Evolutionary conservation across 1,284 basidiomycete species (phyloP), one percentile per base, ranked within the genome.

Genomic region (Chalciporus piperatoides): DNA sequence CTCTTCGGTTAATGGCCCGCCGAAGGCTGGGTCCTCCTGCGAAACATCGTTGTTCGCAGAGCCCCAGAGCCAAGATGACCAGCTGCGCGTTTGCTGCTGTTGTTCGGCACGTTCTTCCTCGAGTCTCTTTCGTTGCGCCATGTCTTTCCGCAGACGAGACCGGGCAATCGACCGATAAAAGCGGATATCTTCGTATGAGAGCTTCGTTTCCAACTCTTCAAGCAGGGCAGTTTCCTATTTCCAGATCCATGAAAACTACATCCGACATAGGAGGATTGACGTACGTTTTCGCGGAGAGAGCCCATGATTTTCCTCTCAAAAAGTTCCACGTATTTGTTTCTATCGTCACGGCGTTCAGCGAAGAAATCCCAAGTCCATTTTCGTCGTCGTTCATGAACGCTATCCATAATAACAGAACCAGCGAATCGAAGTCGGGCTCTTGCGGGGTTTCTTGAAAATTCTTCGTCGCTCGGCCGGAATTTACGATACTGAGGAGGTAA

Each of bases 101-200:
- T 67, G 74, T 62, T 72, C 79, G 53, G 74, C 68, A 61, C 79
- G 80, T 62, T 91, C 86, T 44, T 82, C 80, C 61, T 92, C 86
- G 7, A 90, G 68, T 51, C 76, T 79, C 61, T 81, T 81, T 41
- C 81, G 79, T 23, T 85, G 72, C 1, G 81, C 87, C 28, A 82
- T 76, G 60, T 99, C 93, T 64, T 97, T 94, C 58, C 87, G 86
- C 14, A 97, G 74, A 57, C 87, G 86, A 6, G 91, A 93, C 7
- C 93, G 84, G 0, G 94, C 93, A 53, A 99, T 92, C 3, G 95
- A 98, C 21, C 97, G 84, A 73, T 98, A 99, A 71, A 98, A 98
- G 10, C 97, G 87, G 46, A 99, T 90, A 61, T 99, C 97, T 65
- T 97, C 92, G 63, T 98, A 99, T 0, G 84, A 80, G 10, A 99